Conservation (phyloP, 805 yeast species). For the Ogataea minuta region DNA sequence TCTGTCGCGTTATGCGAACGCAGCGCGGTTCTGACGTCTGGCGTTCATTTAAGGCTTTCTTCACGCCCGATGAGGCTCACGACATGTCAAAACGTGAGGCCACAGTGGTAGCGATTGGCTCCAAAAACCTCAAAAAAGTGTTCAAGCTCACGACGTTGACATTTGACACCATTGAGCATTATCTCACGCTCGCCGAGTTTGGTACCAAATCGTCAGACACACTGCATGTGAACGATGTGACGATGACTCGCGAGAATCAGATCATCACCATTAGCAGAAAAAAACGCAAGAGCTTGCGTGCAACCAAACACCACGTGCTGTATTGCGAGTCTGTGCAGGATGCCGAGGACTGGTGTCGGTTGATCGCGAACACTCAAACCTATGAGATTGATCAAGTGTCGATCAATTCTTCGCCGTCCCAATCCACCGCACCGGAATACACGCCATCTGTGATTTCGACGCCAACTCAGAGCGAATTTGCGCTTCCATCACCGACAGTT, state of each 20-base stretch:
- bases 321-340: conserved; percentile 81
- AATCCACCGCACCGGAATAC: conserved; percentile 9
- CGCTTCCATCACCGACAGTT: conserved; percentile 16
- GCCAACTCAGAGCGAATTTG: conserved; percentile 10
- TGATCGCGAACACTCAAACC: conserved; percentile 16
- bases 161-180: conserved; percentile 25
- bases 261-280: conserved; percentile 27
- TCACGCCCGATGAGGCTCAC: conserved; percentile 29
- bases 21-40: conserved; percentile 24
- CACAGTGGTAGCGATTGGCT: conserved; percentile 28
- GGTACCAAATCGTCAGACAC: conserved; percentile 24
- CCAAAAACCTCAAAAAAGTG: conserved; percentile 27
- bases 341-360: conserved; percentile 30
- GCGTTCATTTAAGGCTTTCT: conserved; percentile 27
- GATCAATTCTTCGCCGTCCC: conserved; percentile 18
- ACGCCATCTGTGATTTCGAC: conserved; percentile 12
- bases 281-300: conserved; percentile 34
- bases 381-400: conserved; percentile 17
- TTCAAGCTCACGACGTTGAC: conserved; percentile 16
- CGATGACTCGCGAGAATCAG: conserved; percentile 25
- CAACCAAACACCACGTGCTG: conserved; percentile 40
- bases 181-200: conserved; percentile 23
- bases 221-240: conserved; percentile 23
- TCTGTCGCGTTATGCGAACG: conserved; percentile 25
- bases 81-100: conserved; percentile 24